Conservation (phyloP, 208 protist genomes). For the Wallacemonas sp. region DNA sequence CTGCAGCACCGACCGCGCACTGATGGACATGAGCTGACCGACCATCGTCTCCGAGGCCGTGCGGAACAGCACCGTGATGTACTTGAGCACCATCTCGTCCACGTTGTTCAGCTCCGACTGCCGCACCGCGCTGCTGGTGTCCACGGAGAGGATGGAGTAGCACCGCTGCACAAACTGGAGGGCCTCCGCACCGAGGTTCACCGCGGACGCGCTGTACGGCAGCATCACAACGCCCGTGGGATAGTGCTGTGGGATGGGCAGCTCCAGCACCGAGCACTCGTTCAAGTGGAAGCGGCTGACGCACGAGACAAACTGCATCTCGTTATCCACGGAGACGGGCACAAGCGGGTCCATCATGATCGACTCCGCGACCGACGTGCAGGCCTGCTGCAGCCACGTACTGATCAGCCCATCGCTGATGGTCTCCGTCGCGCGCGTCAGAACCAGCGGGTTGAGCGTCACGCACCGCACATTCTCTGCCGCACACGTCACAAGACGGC, state of each 20-base stretch:
- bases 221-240: slow-evolving; percentile 49
- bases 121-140: slow-evolving; percentile 55
- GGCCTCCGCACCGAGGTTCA: slow-evolving; percentile 57
- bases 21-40: slow-evolving; percentile 59
- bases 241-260: slow-evolving; percentile 57
- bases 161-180: slow-evolving; percentile 70
- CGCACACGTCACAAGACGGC: slow-evolving; percentile 58
- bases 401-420: slow-evolving; percentile 82
- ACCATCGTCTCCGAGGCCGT: slow-evolving; percentile 77
- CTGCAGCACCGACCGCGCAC: slow-evolving; percentile 54
- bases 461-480: slow-evolving; percentile 69
- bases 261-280: slow-evolving; percentile 59
- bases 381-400: slow-evolving; percentile 79
- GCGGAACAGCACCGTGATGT: slow-evolving; percentile 85
- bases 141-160: slow-evolving; percentile 74
- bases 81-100: slow-evolving; percentile 92
- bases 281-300: slow-evolving; percentile 71
- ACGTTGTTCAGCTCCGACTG: slow-evolving; percentile 91
- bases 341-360: slow-evolving; percentile 68
- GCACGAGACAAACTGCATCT: slow-evolving; percentile 55
- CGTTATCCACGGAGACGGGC: slow-evolving; percentile 43
- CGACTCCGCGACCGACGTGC: slow-evolving; percentile 61
- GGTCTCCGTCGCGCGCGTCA: slow-evolving; percentile 73
- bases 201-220: slow-evolving; percentile 75
- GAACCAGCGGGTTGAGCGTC: slow-evolving; percentile 65